These are phyloP conservation scores for Lodderomyces parapsilosis DNA, from an alignment of 1,139 yeast species.

Conservation along the genomic window DNA sequence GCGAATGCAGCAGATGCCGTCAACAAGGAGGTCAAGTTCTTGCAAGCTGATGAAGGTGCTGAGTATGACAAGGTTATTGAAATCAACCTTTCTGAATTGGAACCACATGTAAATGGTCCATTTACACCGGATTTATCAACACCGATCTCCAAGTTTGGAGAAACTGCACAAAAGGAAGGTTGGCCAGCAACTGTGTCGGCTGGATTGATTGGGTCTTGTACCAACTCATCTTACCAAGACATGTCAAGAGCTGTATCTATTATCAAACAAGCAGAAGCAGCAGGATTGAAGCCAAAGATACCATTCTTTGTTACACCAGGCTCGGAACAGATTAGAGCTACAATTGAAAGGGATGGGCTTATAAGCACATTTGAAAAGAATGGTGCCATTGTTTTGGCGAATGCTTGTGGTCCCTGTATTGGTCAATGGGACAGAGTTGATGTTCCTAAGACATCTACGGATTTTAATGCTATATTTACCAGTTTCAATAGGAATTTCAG, in stretches of 20 bases:
- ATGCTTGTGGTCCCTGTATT: slow-evolving; percentile 99
- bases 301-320: slow-evolving; percentile 97
- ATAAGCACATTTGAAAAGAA: slow-evolving; percentile 74
- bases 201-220: slow-evolving; percentile 96
- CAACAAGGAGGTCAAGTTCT: slow-evolving; percentile 56
- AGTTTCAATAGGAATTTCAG: slow-evolving; percentile 96
- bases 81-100: slow-evolving; percentile 69
- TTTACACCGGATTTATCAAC: slow-evolving; percentile 94
- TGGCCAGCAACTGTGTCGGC: slow-evolving; percentile 87
- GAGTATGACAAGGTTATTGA: slow-evolving; percentile 83
- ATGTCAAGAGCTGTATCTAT: slow-evolving; percentile 93
- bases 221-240: slow-evolving; percentile 96
- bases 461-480: slow-evolving; percentile 82
- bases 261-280: slow-evolving; percentile 78
- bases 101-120: slow-evolving; percentile 93
- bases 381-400: slow-evolving; percentile 90
- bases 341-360: slow-evolving; percentile 92
- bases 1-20: slow-evolving; percentile 77
- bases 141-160: slow-evolving; percentile 71
- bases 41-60: slow-evolving; percentile 78
- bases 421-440: slow-evolving; percentile 95
- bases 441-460: slow-evolving; percentile 63
- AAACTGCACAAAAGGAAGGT: slow-evolving; percentile 58
- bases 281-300: slow-evolving; percentile 87
- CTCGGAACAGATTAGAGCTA: slow-evolving; percentile 97